A percentile compares a stretch with the other conserved stretches of the same genome.
These are phyloP conservation scores for Teratosphaeria gauchensis DNA, from an alignment of 2,329 filamentous ascomycete genomes.

Conservation along the genomic window DNA sequence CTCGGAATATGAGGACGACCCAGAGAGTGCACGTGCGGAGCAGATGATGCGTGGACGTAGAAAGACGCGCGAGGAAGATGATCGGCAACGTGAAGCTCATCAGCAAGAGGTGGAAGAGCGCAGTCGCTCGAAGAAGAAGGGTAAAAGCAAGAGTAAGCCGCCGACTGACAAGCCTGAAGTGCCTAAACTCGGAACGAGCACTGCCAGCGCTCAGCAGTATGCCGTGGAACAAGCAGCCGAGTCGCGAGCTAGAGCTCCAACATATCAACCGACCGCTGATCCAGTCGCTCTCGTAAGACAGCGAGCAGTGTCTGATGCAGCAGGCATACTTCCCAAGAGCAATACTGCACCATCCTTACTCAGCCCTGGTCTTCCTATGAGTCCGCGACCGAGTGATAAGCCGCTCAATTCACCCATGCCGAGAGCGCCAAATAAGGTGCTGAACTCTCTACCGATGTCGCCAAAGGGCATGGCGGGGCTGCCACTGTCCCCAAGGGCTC, in stretches of 20 bases:
- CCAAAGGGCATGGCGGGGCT: conserved; percentile 45
- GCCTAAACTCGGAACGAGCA: conserved; percentile 1
- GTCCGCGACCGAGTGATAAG: conserved; percentile 51
- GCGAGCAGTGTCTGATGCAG: conserved; percentile 17
- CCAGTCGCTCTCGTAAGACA: conserved; percentile 20
- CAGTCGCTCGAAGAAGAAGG: conserved; percentile 66
- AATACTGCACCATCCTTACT: conserved; percentile 40
- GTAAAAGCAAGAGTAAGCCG: conserved; percentile 42
- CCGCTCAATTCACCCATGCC: conserved; percentile 51
- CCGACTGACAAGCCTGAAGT: conserved; percentile 1
- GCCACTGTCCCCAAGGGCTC: conserved; percentile 62
- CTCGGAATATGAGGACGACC: conserved; percentile 72
- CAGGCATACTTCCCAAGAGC: conserved; percentile 16
- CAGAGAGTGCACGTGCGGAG: conserved; percentile 35
- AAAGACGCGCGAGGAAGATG: conserved; percentile 81
- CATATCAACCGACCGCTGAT: conserved; percentile 8
- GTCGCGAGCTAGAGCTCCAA: background rate
- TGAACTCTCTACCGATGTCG: conserved; percentile 60
- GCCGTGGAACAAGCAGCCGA: conserved; percentile 4
- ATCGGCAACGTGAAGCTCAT: conserved; percentile 63
- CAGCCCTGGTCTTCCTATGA: conserved; percentile 55
- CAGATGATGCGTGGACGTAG: conserved; percentile 54
- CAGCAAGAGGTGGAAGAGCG: conserved; percentile 55
- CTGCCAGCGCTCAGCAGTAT: conserved; percentile 1
- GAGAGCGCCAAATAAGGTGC: conserved; percentile 45